Evolutionary conservation across 345 rosid genomes (phyloP).

Genomic region (Draba incana): DNA sequence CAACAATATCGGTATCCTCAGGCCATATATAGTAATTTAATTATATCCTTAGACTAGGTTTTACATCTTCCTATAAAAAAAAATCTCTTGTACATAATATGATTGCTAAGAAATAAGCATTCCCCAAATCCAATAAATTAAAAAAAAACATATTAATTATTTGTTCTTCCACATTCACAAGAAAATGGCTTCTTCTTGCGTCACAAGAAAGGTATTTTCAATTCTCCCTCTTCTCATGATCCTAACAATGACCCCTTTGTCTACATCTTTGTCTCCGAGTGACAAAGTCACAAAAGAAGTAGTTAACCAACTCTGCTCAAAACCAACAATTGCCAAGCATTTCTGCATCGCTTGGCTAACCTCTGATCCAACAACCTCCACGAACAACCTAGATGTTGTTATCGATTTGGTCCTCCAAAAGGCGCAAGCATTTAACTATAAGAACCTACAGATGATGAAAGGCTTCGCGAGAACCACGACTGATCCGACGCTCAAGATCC

Average conservation of each 20-base stretch:
- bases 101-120: too few relatives aligned
- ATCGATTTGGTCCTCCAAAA: slow-evolving; percentile 7
- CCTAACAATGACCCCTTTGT: slow-evolving; percentile 27
- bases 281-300: slow-evolving; percentile 26
- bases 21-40: too few relatives aligned
- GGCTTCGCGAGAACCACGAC: slow-evolving; percentile 24
- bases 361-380: slow-evolving; percentile 20
- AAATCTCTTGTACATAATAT: too few relatives aligned
- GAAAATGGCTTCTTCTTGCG: slow-evolving; percentile 25
- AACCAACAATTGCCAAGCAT: slow-evolving; percentile 2
- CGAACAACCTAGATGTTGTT: slow-evolving; percentile 20
- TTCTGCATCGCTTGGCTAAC: slow-evolving; percentile 33
- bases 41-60: too few relatives aligned
- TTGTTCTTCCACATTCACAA: not conserved
- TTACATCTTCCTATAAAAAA: too few relatives aligned
- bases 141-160: too few relatives aligned
- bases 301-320: slow-evolving; percentile 24
- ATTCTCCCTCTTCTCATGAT: slow-evolving; percentile 27
- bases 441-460: slow-evolving; percentile 25
- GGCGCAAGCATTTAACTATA: not conserved
- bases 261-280: slow-evolving; percentile 24
- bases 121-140: too few relatives aligned
- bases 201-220: slow-evolving; percentile 11
- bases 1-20: too few relatives aligned
- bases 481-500: slow-evolving; percentile 23